phyloP scores from a whole-genome alignment of 2,329 filamentous ascomycete genomes.

The Tolypocladium tundrense region DNA sequence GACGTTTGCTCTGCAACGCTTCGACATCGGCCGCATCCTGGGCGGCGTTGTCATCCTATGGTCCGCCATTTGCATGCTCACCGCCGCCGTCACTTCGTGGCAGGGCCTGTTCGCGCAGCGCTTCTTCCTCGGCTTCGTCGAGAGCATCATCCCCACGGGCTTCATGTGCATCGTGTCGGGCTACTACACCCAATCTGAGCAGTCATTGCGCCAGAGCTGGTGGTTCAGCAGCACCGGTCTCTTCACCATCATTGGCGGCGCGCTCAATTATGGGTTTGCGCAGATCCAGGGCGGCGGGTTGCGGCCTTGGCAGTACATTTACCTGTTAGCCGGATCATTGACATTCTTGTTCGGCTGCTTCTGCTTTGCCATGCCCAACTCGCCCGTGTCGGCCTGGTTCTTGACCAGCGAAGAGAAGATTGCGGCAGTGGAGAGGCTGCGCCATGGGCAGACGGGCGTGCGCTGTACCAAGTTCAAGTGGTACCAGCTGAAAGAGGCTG shows the following conservation, averaged over 20 bases:
- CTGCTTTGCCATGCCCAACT: slow-evolving; percentile 57
- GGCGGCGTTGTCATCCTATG: slow-evolving; percentile 55
- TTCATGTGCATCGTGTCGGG: slow-evolving; percentile 55
- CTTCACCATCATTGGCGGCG: slow-evolving; percentile 53
- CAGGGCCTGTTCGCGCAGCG: slow-evolving; percentile 56
- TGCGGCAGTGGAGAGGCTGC: slow-evolving; percentile 53
- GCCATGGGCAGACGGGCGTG: slow-evolving; percentile 53
- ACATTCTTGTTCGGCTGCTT: slow-evolving; percentile 54
- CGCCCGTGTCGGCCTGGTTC: slow-evolving; percentile 60
- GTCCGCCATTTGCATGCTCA: slow-evolving; percentile 57
- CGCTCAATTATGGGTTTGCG: slow-evolving; percentile 57
- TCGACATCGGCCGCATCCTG: slow-evolving; percentile 54
- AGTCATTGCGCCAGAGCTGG: slow-evolving; percentile 53
- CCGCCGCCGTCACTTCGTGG: slow-evolving; percentile 54
- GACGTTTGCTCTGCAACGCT: slow-evolving; percentile 59
- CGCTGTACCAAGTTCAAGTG: slow-evolving; percentile 50
- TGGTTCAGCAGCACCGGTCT: slow-evolving; percentile 54
- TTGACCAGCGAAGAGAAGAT: slow-evolving; percentile 51
- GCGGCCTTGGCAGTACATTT: slow-evolving; percentile 61
- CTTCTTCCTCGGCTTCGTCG: slow-evolving; percentile 54
- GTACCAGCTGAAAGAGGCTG: slow-evolving; percentile 46
- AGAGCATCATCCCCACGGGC: slow-evolving; percentile 54
- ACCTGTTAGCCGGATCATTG: slow-evolving; percentile 51
- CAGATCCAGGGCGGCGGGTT: slow-evolving; percentile 46
- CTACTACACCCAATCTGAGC: slow-evolving; percentile 57